phyloP scores from a whole-genome alignment of 805 yeast genomes.

The Cyberlindnera suaveolens region DNA sequence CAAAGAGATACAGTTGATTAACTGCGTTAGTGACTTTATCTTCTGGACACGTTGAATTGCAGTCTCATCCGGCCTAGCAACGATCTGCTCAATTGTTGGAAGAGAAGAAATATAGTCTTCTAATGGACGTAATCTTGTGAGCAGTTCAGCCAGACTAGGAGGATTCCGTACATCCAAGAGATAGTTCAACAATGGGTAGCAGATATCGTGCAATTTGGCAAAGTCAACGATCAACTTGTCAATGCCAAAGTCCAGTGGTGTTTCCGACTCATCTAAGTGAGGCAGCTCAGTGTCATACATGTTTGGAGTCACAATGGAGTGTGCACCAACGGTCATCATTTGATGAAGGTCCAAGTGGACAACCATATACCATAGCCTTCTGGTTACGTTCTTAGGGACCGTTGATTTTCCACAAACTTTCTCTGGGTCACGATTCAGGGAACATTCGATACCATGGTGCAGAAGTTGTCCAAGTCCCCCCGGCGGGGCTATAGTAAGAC shows the following conservation, averaged over 20 bases:
- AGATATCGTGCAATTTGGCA: constrained; percentile 9
- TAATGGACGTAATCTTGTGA: constrained; percentile 8
- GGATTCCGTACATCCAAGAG: constrained; percentile 15
- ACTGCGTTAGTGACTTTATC: constrained; percentile 2
- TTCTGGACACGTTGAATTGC: constrained; percentile 15
- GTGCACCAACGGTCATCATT: constrained; percentile 16
- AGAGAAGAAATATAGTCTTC: constrained; percentile 4
- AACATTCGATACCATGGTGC: constrained; percentile 16
- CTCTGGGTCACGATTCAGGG: constrained; percentile 21
- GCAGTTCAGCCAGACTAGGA: constrained; percentile 12
- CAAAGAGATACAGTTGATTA: constrained; percentile 12
- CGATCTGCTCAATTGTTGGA: constrained; percentile 9
- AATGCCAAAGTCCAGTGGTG: constrained; percentile 16
- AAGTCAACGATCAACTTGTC: constrained; percentile 14
- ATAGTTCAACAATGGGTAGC: constrained; percentile 14
- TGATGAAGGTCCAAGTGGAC: constrained; percentile 17
- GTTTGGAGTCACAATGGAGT: constrained; percentile 17
- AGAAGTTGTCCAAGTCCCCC: constrained; percentile 18
- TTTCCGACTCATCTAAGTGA: constrained; percentile 17
- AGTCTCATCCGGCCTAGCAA: constrained; percentile 14
- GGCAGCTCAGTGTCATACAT: constrained; percentile 22
- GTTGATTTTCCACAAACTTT: constrained; percentile 2
- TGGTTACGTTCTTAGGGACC: constrained; percentile 9
- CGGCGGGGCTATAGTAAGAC: constrained; percentile 13
- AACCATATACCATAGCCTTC: constrained; percentile 22